Conservation (phyloP, 2,329 filamentous ascomycete genomes). For the Dothistroma pini region DNA sequence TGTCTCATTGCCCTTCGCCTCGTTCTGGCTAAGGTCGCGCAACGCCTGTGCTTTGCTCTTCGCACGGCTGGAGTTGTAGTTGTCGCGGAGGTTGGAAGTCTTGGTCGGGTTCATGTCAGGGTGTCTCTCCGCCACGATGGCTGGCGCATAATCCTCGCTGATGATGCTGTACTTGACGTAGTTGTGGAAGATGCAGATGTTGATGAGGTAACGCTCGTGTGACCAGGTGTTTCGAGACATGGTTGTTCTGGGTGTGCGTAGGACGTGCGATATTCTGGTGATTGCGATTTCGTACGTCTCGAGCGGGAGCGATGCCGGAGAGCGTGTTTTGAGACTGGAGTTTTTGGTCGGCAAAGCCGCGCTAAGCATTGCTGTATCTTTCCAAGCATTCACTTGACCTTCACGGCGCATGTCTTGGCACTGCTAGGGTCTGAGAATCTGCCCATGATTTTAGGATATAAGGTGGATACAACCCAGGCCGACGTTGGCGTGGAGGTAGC, state of each 20-base stretch:
- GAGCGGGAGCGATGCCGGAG: neutral
- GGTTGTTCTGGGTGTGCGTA: neutral
- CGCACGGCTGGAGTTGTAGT: neutral
- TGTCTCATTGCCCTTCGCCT: neutral
- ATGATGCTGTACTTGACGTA: neutral
- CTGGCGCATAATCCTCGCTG: neutral
- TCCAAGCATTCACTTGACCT: neutral
- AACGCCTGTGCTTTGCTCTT: neutral
- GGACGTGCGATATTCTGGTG: too few relatives aligned
- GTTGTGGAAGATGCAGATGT: neutral
- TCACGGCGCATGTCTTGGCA: neutral
- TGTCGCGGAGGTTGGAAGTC: neutral
- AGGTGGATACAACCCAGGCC: too few relatives aligned
- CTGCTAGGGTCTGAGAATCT: too few relatives aligned
- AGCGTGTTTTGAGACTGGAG: neutral
- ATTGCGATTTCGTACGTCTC: neutral
- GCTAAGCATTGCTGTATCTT: neutral
- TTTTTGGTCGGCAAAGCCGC: neutral
- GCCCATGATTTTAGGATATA: too few relatives aligned
- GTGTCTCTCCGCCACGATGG: neutral
- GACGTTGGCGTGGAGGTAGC: too few relatives aligned
- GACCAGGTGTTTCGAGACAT: neutral
- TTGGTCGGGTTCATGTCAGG: neutral
- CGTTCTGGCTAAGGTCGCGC: neutral
- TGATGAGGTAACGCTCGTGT: neutral